Evolutionary conservation across 495 filamentous ascomycete genomes (phyloP).

Genomic region (Talaromyces trachyspermus): DNA sequence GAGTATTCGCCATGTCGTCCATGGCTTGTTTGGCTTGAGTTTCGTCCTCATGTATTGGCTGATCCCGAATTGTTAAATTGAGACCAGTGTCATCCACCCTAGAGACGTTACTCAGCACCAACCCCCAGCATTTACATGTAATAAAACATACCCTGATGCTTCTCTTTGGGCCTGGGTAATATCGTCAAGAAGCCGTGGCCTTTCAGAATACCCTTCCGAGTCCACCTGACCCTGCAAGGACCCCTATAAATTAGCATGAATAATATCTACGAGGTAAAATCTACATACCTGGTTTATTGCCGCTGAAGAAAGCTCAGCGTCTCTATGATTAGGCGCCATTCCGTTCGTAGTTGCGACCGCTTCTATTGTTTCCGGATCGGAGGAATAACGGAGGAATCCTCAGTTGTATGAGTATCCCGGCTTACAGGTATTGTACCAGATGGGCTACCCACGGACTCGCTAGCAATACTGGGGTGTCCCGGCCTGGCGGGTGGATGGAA

Average conservation of each 20-base stretch:
- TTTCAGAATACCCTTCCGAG: constrained; percentile 60
- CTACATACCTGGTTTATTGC: background rate
- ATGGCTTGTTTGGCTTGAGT: constrained; percentile 80
- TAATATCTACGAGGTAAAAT: background rate
- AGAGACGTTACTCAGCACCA: constrained; percentile 20
- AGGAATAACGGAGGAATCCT: constrained; percentile 14
- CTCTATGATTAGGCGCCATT: constrained; percentile 4
- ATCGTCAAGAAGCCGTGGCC: constrained; percentile 61
- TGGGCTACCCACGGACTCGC: constrained; percentile 20
- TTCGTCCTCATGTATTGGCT: constrained; percentile 90
- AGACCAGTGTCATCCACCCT: constrained; percentile 64
- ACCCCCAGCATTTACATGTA: background rate
- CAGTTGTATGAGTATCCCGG: constrained; percentile 24
- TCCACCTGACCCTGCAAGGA: constrained; percentile 41
- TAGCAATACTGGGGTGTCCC: constrained; percentile 30
- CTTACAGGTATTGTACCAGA: constrained; percentile 19
- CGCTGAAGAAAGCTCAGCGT: background rate
- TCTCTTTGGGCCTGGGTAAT: constrained; percentile 79
- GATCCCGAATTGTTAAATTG: constrained; percentile 86
- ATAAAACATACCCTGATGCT: constrained; percentile 48
- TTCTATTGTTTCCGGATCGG: constrained; percentile 18
- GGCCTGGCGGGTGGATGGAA: constrained; percentile 25
- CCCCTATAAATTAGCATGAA: constrained; percentile 10
- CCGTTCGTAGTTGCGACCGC: constrained; percentile 25
- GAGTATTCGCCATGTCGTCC: constrained; percentile 82